phyloP scores from a whole-genome alignment of 2,329 filamentous ascomycete genomes.

The Ceratocystis colombiana region DNA sequence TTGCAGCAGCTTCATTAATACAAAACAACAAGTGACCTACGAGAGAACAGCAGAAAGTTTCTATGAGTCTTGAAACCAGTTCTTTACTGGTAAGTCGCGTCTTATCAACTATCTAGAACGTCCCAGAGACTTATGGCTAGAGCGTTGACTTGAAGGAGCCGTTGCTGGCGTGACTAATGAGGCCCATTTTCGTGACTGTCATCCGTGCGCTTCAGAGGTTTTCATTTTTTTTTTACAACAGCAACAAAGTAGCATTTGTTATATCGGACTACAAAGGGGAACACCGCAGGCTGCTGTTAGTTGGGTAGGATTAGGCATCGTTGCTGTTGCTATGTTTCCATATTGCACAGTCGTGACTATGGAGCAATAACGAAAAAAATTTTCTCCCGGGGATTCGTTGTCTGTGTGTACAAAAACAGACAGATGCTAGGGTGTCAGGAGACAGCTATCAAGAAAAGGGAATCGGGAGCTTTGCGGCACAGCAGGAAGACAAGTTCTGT shows the following conservation, averaged over 20 bases:
- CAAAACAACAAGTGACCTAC: no score
- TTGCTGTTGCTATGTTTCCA: no score
- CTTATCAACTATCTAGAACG: neutral
- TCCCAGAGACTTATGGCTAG: neutral
- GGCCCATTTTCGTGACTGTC: neutral
- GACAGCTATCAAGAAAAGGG: constrained; percentile 8
- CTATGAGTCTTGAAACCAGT: no score
- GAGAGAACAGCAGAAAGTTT: no score
- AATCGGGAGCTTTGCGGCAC: neutral
- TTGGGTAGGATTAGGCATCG: no score
- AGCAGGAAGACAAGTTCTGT: neutral
- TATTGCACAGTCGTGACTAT: no score
- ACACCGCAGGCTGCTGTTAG: no score
- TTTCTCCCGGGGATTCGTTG: neutral
- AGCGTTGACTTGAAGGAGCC: neutral
- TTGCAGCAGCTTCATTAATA: no score
- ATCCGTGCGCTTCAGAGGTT: neutral
- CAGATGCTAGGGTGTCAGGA: neutral
- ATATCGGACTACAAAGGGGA: no score
- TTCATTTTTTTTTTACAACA: neutral
- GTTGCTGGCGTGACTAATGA: constrained; percentile 5
- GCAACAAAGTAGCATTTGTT: neutral
- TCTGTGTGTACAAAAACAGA: neutral
- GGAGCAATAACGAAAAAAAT: neutral
- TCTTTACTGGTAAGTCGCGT: neutral